Conservation (phyloP, 768 basidiomycete genomes). For the Pholiota microspora region DNA sequence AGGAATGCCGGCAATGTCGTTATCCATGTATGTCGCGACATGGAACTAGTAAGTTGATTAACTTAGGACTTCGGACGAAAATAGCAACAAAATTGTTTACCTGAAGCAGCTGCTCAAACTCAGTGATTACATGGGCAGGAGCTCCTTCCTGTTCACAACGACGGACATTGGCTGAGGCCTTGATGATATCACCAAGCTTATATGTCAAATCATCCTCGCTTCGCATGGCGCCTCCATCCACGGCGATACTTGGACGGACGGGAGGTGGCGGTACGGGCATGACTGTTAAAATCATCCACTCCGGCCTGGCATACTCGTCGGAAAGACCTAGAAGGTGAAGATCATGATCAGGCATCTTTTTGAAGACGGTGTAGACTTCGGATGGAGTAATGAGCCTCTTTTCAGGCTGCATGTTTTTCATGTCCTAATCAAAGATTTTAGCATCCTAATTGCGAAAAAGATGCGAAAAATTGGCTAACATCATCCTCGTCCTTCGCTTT, state of each 20-base stretch:
- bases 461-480: conserved; percentile 47
- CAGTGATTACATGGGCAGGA: conserved; percentile 91
- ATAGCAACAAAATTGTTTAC: conserved; percentile 37
- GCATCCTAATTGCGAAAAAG: conserved; percentile 6
- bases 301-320: conserved; percentile 93
- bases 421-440: conserved; percentile 53
- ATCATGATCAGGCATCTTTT: conserved; percentile 91
- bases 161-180: conserved; percentile 88
- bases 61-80: conserved; percentile 3
- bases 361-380: conserved; percentile 92
- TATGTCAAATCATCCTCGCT: conserved; percentile 99
- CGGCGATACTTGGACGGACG: conserved; percentile 95
- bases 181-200: conserved; percentile 96
- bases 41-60: conserved; percentile 65
- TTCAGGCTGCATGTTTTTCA: conserved; percentile 78
- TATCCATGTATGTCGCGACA: conserved; percentile 99
- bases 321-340: conserved; percentile 88
- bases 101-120: conserved; percentile 95
- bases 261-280: conserved; percentile 97
- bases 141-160: conserved; percentile 96
- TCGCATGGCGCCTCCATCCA: conserved; percentile 94
- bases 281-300: conserved; percentile 99
- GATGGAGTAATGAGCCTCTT: conserved; percentile 80
- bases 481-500: conserved; percentile 94
- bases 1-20: conserved; percentile 97